Conservation (phyloP, 768 basidiomycete species). For the Rhodotorula toruloides region DNA sequence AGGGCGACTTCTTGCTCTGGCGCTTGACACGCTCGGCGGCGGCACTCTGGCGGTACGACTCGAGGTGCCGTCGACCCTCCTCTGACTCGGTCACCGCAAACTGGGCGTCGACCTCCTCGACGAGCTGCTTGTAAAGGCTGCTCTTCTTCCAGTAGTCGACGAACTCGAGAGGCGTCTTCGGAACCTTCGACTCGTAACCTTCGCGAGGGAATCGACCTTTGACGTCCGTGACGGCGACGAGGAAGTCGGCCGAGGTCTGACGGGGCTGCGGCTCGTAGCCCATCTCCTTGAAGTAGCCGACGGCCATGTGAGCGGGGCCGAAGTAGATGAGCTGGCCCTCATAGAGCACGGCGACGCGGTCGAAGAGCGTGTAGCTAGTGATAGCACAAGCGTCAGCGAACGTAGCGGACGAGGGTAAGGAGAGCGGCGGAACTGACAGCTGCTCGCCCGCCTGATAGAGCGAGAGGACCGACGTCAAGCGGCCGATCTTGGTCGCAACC, state of each 20-base stretch:
- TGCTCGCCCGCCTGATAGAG: conserved; percentile 65
- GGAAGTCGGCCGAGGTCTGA: conserved; percentile 48
- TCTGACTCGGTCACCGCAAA: conserved; percentile 46
- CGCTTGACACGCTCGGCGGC: conserved; percentile 49
- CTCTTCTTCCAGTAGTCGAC: conserved; percentile 49
- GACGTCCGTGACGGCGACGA: conserved; percentile 57
- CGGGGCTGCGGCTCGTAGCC: conserved; percentile 47
- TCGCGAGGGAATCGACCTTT: conserved; percentile 54
- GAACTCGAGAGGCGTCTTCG: conserved; percentile 52
- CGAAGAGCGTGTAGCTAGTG: conserved; percentile 55
- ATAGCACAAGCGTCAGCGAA: too few species aligned
- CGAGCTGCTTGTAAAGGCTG: conserved; percentile 44
- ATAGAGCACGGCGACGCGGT: conserved; percentile 75
- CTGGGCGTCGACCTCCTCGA: conserved; percentile 42
- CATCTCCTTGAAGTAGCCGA: conserved; percentile 68
- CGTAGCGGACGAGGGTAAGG: too few species aligned
- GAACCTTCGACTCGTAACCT: conserved; percentile 49
- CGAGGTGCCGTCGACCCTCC: conserved; percentile 32
- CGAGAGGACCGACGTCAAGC: conserved; percentile 46
- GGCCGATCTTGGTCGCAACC: conserved; percentile 71
- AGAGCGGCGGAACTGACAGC: not conserved
- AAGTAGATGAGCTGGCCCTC: conserved; percentile 70
- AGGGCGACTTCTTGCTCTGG: conserved; percentile 47
- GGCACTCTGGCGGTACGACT: conserved; percentile 46
- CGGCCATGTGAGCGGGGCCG: conserved; percentile 62